Evolutionary conservation across 495 filamentous ascomycete species (phyloP).

Genomic region (Penicillium canescens): DNA sequence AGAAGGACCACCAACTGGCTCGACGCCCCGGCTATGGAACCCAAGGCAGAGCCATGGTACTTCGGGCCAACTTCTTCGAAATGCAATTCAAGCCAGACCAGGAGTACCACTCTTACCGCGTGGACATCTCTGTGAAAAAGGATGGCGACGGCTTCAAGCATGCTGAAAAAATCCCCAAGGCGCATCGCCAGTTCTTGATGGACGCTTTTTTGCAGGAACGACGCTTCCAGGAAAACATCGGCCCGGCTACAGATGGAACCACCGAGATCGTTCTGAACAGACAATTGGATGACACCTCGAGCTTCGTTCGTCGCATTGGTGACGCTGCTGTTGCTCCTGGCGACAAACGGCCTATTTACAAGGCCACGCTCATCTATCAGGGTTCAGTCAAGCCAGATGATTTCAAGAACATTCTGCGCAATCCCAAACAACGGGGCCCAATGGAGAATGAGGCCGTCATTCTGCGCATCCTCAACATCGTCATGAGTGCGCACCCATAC

Average conservation of each 20-base stretch:
- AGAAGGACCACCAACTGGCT: slow-evolving; percentile 12
- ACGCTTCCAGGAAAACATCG: background rate
- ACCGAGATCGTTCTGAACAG: slow-evolving; percentile 11
- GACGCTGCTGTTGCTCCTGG: too few relatives aligned
- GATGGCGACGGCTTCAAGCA: too few relatives aligned
- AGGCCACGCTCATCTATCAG: background rate
- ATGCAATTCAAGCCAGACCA: slow-evolving; percentile 15
- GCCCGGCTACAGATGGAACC: slow-evolving; percentile 14
- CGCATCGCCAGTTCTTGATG: background rate
- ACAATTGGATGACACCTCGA: background rate
- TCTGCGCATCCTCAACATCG: slow-evolving; percentile 50
- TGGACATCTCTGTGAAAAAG: background rate
- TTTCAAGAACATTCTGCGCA: background rate
- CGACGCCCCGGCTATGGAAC: slow-evolving; percentile 46
- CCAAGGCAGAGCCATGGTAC: slow-evolving; percentile 28
- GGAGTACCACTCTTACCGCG: slow-evolving; percentile 11
- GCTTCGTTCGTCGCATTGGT: too few relatives aligned
- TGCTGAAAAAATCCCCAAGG: background rate
- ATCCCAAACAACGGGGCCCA: background rate
- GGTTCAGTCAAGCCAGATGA: background rate
- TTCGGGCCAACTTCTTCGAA: slow-evolving; percentile 50
- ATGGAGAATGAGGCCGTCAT: slow-evolving; percentile 8
- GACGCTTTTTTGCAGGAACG: background rate
- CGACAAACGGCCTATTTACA: background rate
- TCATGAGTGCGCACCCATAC: slow-evolving; percentile 28